Base-by-base conservation (phyloP, 768 basidiomycete species). In the Boletus subcaerulescens region DNA sequence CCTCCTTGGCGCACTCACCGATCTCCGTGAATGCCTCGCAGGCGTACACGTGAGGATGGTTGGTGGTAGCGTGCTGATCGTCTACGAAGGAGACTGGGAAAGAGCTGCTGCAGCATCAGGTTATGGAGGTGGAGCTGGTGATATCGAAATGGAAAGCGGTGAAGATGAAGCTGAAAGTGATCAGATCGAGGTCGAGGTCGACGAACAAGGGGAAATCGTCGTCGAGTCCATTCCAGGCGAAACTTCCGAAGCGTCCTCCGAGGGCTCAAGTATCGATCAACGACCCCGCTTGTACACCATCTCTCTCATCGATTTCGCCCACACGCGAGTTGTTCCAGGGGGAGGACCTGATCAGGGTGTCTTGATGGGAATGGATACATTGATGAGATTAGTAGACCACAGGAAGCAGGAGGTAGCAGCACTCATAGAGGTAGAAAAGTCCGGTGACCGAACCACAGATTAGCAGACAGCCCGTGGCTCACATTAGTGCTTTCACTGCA, bases 291-390 rank as follows among this genome's bases (percentile, higher is more conserved):
- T 63, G 45, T 87, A 80, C 58, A 75, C 77, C 14, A 77, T 97
- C 56, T 87, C 86, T 60, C 73, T 97, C 59, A 98, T 98, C 60
- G 96, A 99, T 74, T 98, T 99, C 68, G 95, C 94, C 8, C 96
- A 98, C 69, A 88, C 93, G 3, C 74, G 80, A 22, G 58, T 89
- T 13, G 77, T 71, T 8, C 80, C 83, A 0, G 91, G 88, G 0
- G 63, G 83, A 61, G 95, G 94, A 5, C 84, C 85, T 2, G 95
- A 98, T 67, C 71, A 79, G 38, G 89, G 96, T 0, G 84, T 95
- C 17, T 68, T 96, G 58, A 68, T 74, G 33, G 96, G 94, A 4
- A 60, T 98, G 54, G 74, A 84, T 48, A 93, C 86, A 0, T 67
- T 89, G 38, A 68, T 87, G 29, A 62, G 60, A 6, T 67, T 97